phyloP scores from a whole-genome alignment of 257 asterid species.

The Lithospermum erythrorhizon region DNA sequence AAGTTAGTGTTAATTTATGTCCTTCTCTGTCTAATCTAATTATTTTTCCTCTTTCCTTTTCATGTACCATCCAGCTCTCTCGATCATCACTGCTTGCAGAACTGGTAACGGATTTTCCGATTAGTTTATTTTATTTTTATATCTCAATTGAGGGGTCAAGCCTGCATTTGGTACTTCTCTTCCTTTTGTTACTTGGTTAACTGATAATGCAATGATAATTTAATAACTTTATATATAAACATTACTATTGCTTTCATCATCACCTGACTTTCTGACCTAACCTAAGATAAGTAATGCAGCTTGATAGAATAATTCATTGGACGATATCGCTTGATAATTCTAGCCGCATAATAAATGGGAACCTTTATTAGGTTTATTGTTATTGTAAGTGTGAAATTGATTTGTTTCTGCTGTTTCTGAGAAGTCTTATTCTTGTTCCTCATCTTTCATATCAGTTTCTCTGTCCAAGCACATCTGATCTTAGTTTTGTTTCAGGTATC shows the following conservation, averaged over 20 bases:
- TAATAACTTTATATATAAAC: too few relatives aligned
- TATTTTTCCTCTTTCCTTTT: slow-evolving; percentile 13
- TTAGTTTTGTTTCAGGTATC: slow-evolving; percentile 35
- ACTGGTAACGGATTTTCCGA: slow-evolving; percentile 43
- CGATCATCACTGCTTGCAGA: slow-evolving; percentile 61
- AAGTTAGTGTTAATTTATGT: neutral
- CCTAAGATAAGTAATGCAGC: neutral
- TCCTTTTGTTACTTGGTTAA: neutral
- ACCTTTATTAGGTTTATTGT: neutral
- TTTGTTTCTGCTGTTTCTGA: neutral
- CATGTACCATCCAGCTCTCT: slow-evolving; percentile 64
- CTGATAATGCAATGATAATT: neutral
- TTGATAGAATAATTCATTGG: neutral
- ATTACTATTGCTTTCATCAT: neutral
- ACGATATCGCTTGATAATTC: neutral
- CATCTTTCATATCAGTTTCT: slow-evolving; percentile 2
- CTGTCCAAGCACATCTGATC: neutral
- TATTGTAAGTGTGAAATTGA: neutral
- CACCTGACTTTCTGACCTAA: neutral
- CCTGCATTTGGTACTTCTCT: neutral
- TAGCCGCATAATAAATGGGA: neutral
- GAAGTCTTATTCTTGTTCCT: neutral
- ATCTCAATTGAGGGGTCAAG: neutral
- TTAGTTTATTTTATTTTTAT: neutral
- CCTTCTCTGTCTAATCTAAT: slow-evolving; percentile 2